Evolutionary conservation across 306 rosid genomes (phyloP).

Genomic region (Phaseolus lunatus): DNA sequence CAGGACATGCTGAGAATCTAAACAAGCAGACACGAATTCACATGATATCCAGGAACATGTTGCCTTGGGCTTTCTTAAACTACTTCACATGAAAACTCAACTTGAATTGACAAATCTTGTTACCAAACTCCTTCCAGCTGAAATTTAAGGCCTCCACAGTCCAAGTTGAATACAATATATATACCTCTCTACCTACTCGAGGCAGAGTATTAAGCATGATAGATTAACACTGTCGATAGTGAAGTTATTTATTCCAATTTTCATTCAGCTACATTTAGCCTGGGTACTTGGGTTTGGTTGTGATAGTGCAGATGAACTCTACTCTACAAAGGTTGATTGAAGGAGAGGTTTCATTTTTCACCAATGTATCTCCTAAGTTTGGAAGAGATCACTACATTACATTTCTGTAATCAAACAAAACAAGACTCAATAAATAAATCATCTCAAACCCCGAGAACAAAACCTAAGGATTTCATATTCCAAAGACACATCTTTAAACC

Average conservation of each 20-base stretch:
- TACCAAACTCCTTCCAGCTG: neutral
- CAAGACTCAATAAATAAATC: neutral
- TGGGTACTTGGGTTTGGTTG: neutral
- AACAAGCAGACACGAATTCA: neutral
- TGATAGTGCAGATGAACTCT: neutral
- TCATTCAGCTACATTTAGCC: neutral
- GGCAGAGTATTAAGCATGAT: neutral
- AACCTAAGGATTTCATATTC: neutral
- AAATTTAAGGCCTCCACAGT: no score
- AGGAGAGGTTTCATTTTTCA: neutral
- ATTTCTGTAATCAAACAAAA: neutral
- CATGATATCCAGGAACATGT: neutral
- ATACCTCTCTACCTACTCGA: neutral
- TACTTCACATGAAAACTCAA: neutral
- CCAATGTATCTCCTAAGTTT: neutral
- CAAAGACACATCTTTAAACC: conserved; percentile 1
- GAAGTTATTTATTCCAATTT: neutral
- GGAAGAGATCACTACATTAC: neutral
- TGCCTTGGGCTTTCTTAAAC: neutral
- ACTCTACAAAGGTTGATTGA: neutral
- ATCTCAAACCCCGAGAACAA: conserved; percentile 8
- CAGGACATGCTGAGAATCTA: neutral
- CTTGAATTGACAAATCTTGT: neutral
- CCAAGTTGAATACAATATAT: no score
- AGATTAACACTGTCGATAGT: neutral